phyloP scores from a whole-genome alignment of 2,329 filamentous ascomycete genomes.

The Thermoascus crustaceus region DNA sequence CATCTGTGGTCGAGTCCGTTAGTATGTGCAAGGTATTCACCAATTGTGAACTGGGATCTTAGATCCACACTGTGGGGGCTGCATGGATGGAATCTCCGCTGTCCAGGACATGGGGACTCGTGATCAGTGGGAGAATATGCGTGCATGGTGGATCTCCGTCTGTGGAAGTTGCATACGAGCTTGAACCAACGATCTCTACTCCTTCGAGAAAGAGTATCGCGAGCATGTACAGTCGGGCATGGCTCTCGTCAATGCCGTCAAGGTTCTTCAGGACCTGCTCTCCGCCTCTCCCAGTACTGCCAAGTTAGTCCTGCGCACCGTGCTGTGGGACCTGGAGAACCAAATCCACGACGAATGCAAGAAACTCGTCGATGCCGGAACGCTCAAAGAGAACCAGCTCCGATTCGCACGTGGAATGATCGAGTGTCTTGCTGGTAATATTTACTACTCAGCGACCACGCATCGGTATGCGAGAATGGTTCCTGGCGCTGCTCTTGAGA shows the following conservation, averaged over 20 bases:
- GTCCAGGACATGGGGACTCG: no score
- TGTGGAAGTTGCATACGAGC: no score
- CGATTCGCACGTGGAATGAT: neutral
- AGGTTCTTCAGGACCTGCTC: neutral
- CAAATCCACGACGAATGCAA: neutral
- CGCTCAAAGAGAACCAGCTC: neutral
- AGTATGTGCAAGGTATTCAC: no score
- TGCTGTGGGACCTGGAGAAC: conserved; percentile 1
- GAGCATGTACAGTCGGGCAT: conserved; percentile 5
- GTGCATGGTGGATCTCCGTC: no score
- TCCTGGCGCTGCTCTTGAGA: no score
- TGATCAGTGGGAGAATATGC: no score
- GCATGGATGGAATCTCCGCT: no score
- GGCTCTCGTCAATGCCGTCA: conserved; percentile 1
- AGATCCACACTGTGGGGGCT: no score
- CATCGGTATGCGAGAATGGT: neutral
- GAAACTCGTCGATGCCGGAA: neutral
- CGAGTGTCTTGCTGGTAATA: neutral
- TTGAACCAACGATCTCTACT: neutral
- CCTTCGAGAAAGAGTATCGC: neutral
- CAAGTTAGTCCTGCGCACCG: conserved; percentile 5
- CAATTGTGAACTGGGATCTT: no score
- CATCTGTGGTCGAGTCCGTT: no score
- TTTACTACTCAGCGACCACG: neutral
- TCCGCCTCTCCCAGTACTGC: conserved; percentile 1